Conservation (phyloP, 2,329 filamentous ascomycete species). For the Laburnicola sp. region DNA sequence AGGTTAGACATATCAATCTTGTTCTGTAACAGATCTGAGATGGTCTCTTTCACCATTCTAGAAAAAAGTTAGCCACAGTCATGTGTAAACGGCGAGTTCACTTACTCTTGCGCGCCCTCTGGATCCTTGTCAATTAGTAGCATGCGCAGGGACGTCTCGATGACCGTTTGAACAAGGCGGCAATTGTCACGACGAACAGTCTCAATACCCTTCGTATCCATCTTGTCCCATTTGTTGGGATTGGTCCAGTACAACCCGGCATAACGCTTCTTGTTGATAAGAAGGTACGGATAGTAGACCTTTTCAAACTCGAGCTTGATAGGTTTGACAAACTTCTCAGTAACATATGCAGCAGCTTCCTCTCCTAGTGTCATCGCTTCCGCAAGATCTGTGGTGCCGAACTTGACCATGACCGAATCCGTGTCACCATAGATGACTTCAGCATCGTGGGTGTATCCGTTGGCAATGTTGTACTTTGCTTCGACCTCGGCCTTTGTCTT, state of each 20-base stretch:
- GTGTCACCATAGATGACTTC: conserved; percentile 99
- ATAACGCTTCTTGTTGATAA: conserved; percentile 99
- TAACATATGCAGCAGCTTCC: conserved; percentile 86
- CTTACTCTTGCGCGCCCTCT: conserved; percentile 88
- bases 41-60: conserved; percentile 95
- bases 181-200: conserved; percentile 98
- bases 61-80: conserved; percentile 42
- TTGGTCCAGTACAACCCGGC: conserved; percentile 98
- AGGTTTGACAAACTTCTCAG: conserved; percentile 88
- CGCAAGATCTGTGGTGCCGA: conserved; percentile 82
- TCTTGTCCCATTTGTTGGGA: conserved; percentile 94
- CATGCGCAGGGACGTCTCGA: conserved; percentile 94
- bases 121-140: conserved; percentile 93
- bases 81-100: conserved; percentile 20
- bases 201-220: conserved; percentile 99
- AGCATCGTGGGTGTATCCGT: conserved; percentile 92
- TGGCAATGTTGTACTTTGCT: conserved; percentile 82
- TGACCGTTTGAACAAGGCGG: conserved; percentile 90
- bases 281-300: conserved; percentile 94
- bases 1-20: conserved; percentile 99
- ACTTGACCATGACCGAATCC: conserved; percentile 99
- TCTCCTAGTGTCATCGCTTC: conserved; percentile 95
- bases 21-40: conserved; percentile 93
- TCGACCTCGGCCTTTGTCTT: conserved; percentile 97
- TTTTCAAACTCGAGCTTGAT: conserved; percentile 99